Percentiles rank a stretch among this genome's conserved stretches.
These are phyloP conservation scores for Pichia sp. DNA, from an alignment of 1,139 yeast species.

Conservation along the genomic window DNA sequence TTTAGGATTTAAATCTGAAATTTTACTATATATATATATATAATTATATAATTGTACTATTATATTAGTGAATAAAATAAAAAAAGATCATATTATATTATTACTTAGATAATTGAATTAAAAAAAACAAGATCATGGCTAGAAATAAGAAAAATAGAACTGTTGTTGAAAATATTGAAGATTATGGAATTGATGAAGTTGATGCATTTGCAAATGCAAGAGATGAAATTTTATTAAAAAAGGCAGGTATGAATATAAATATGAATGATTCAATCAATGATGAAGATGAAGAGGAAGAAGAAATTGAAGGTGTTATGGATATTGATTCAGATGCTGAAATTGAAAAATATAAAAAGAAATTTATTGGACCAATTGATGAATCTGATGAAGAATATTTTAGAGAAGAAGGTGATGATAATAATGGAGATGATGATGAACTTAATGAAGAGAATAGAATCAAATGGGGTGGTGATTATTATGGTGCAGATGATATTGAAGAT, in stretches of 20 bases:
- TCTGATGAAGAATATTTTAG: constrained; percentile 32
- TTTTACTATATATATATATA: too few species aligned
- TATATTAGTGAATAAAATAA: too few species aligned
- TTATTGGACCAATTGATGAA: constrained; percentile 30
- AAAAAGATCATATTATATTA: too few species aligned
- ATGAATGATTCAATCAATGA: constrained; percentile 35
- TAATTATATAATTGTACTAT: too few species aligned
- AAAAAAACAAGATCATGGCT: constrained; percentile 9
- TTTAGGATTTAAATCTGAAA: too few species aligned
- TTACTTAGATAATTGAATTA: not conserved
- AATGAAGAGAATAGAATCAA: constrained; percentile 41
- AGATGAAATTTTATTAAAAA: constrained; percentile 54
- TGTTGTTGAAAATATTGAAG: constrained; percentile 23
- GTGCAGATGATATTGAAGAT: constrained; percentile 64
- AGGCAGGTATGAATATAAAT: constrained; percentile 39
- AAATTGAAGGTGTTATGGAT: constrained; percentile 23
- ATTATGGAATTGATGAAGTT: constrained; percentile 53
- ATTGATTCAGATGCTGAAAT: constrained; percentile 26
- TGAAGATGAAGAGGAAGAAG: constrained; percentile 27
- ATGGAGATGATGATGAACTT: too few species aligned
- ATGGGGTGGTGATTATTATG: constrained; percentile 88
- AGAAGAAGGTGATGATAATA: constrained; percentile 31
- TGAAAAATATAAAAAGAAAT: constrained; percentile 28
- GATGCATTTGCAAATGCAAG: constrained; percentile 65
- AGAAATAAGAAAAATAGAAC: constrained; percentile 13